phyloP scores from a whole-genome alignment of 805 yeast genomes.

The Metschnikowia borealis region DNA sequence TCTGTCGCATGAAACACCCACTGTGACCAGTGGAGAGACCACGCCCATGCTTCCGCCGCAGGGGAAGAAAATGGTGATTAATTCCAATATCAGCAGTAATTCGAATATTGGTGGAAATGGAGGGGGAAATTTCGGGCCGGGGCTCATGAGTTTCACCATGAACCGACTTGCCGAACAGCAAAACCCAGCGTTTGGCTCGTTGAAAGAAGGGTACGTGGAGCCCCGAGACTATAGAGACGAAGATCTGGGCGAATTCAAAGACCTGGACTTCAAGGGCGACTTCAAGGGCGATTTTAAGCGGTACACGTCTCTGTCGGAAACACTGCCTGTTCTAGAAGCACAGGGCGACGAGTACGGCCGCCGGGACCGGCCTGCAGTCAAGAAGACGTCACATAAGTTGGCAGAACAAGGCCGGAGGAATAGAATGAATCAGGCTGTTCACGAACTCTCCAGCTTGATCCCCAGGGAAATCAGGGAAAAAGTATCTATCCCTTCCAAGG shows the following conservation, averaged over 20 bases:
- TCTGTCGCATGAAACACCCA: constrained; percentile 11
- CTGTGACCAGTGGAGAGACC: constrained; percentile 9
- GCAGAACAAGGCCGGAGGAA: constrained; percentile 97
- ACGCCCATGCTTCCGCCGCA: constrained; percentile 39
- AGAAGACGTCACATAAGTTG: constrained; percentile 75
- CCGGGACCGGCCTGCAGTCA: constrained; percentile 39
- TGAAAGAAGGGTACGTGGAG: background rate
- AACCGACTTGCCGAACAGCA: constrained; percentile 39
- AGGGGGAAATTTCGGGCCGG: constrained; percentile 19
- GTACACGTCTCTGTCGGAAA: constrained; percentile 16
- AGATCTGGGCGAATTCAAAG: background rate
- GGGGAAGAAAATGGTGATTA: constrained; percentile 25
- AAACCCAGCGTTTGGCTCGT: constrained; percentile 2
- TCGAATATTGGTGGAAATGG: background rate
- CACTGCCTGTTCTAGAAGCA: constrained; percentile 17
- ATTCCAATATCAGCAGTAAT: constrained; percentile 4
- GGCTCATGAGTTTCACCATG: constrained; percentile 47
- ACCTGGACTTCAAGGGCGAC: background rate
- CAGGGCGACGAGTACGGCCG: constrained; percentile 3
- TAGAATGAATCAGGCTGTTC: constrained; percentile 83
- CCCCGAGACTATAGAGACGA: too few species aligned
- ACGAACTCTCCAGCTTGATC: constrained; percentile 63
- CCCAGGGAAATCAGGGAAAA: constrained; percentile 59
- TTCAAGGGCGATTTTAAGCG: too few species aligned
- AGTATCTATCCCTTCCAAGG: constrained; percentile 74